Evolutionary conservation across 2,329 filamentous ascomycete species (phyloP).

Genomic region (Cryoendolithus antarcticus): DNA sequence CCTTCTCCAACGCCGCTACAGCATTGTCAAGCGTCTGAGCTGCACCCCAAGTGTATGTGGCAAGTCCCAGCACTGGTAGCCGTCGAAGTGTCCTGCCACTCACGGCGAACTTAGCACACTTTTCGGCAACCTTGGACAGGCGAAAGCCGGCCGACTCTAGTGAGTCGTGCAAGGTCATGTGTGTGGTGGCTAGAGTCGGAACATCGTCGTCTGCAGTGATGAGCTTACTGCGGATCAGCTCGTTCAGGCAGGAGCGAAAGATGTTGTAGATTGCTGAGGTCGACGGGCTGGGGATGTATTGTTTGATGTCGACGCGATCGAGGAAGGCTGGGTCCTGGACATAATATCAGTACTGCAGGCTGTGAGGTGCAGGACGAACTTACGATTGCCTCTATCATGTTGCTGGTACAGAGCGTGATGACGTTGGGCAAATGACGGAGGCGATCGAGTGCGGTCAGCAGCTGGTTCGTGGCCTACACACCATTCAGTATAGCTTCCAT

Average conservation of each 20-base stretch:
- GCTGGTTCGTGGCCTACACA: slow-evolving; percentile 34
- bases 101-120: slow-evolving; percentile 21
- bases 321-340: slow-evolving; percentile 33
- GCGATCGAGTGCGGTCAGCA: slow-evolving; percentile 37
- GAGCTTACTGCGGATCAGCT: slow-evolving; percentile 28
- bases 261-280: slow-evolving; percentile 34
- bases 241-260: slow-evolving; percentile 35
- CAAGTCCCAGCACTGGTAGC: slow-evolving; percentile 29
- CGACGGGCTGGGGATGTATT: slow-evolving; percentile 30
- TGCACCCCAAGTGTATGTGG: slow-evolving; percentile 26
- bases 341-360: slow-evolving; percentile 6
- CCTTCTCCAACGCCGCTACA: slow-evolving; percentile 25
- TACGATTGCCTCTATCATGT: slow-evolving; percentile 32
- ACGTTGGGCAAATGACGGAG: slow-evolving; percentile 32
- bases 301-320: slow-evolving; percentile 37
- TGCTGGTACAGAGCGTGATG: slow-evolving; percentile 39
- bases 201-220: slow-evolving; percentile 18
- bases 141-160: slow-evolving; percentile 16
- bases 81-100: slow-evolving; percentile 32
- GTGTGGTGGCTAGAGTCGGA: slow-evolving; percentile 21
- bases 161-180: slow-evolving; percentile 9
- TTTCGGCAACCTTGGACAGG: slow-evolving; percentile 22
- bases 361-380: slow-evolving; percentile 3
- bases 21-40: slow-evolving; percentile 26
- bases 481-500: too few species aligned